Evolutionary conservation across 1,284 basidiomycete species (phyloP).

Genomic region (Neonothopanus nambi): DNA sequence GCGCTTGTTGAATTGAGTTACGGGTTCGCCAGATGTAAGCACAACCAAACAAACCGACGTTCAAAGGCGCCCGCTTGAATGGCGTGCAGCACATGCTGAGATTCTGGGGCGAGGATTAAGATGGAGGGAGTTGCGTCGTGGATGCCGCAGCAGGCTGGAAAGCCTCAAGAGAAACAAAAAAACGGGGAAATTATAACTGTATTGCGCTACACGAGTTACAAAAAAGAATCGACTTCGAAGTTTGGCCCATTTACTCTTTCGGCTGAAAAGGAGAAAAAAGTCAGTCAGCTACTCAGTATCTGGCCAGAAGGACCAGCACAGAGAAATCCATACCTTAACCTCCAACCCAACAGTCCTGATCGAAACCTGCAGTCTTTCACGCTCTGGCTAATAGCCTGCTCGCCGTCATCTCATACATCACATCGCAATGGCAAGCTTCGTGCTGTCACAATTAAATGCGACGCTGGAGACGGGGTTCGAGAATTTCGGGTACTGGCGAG

Average conservation of each 20-base stretch:
- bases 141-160: no score
- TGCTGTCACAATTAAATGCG: slow-evolving; percentile 83
- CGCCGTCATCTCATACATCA: slow-evolving; percentile 89
- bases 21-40: no score
- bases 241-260: slow-evolving; percentile 3
- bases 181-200: no score
- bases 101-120: no score
- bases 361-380: slow-evolving; percentile 44
- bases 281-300: neutral
- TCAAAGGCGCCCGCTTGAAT: no score
- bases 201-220: no score
- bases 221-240: no score
- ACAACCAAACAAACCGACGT: no score
- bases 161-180: no score
- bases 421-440: slow-evolving; percentile 77
- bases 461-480: slow-evolving; percentile 69
- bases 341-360: slow-evolving; percentile 57
- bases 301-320: neutral
- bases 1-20: no score
- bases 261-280: neutral
- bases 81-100: no score
- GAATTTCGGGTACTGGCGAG: slow-evolving; percentile 87
- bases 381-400: slow-evolving; percentile 26
- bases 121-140: no score
- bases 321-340: slow-evolving; percentile 43